Percentiles rank a stretch among this genome's conserved stretches.
phyloP scores from a whole-genome alignment of 228 moss, liverwort and hornwort genomes.

The Sphagnum fallax region DNA sequence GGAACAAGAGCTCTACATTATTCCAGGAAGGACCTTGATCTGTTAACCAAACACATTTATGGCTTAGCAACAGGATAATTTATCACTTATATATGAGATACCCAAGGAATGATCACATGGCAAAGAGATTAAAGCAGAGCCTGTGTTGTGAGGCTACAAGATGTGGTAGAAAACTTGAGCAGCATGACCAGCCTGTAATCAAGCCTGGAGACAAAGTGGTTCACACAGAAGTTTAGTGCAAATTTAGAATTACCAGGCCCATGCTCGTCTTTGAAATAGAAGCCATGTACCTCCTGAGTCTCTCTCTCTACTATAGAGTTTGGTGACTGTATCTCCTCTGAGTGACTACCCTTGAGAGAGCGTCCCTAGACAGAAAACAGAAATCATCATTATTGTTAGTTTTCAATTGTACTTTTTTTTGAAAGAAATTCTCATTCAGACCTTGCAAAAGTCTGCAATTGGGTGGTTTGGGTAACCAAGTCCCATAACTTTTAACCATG shows the following conservation, averaged over 20 bases:
- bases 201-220: too few relatives aligned
- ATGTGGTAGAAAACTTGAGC: neutral
- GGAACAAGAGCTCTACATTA: too few relatives aligned
- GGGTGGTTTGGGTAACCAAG: neutral
- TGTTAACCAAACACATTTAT: neutral
- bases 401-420: neutral
- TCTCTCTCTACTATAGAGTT: slow-evolving; percentile 51
- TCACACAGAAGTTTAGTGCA: neutral
- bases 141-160: neutral
- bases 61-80: neutral
- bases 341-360: slow-evolving; percentile 1
- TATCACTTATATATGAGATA: neutral
- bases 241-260: slow-evolving; percentile 24
- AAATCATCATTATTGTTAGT: neutral
- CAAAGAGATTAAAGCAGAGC: neutral
- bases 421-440: too few relatives aligned
- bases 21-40: too few relatives aligned
- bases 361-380: slow-evolving; percentile 3
- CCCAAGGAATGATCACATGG: neutral
- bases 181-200: too few relatives aligned
- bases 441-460: neutral
- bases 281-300: slow-evolving; percentile 73
- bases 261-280: slow-evolving; percentile 65
- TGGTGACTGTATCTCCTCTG: slow-evolving; percentile 13
- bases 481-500: slow-evolving; percentile 14